Percentiles rank a stretch among this genome's conserved stretches.
phyloP scores from a whole-genome alignment of 306 rosid species.

The Cercis canadensis region DNA sequence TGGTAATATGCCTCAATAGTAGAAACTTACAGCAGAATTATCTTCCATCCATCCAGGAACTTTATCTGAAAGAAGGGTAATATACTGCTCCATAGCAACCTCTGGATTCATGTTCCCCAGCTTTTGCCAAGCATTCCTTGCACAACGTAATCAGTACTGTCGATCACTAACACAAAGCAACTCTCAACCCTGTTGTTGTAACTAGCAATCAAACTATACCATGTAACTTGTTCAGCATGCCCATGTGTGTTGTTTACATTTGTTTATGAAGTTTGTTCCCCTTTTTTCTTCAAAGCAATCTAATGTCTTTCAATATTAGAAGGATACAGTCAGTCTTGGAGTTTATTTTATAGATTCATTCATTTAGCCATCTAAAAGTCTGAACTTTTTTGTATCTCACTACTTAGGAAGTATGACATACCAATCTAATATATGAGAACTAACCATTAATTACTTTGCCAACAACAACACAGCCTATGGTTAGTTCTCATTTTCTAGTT shows the following conservation, averaged over 20 bases:
- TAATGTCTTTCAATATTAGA: not conserved
- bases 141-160: conserved; percentile 79
- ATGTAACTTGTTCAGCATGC: conserved; percentile 50
- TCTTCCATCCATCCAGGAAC: conserved; percentile 64
- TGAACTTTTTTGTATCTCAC: too few species aligned
- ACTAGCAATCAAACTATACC: conserved; percentile 77
- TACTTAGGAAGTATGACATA: too few species aligned
- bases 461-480: not conserved
- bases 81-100: conserved; percentile 76
- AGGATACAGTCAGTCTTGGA: too few species aligned
- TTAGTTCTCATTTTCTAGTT: too few species aligned
- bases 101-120: conserved; percentile 74
- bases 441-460: not conserved
- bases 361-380: too few species aligned
- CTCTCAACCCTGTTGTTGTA: conserved; percentile 73
- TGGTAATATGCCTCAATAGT: too few species aligned
- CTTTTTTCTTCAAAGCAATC: conserved; percentile 2
- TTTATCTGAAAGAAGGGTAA: conserved; percentile 60
- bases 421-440: conserved; percentile 14
- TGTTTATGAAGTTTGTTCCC: conserved; percentile 29
- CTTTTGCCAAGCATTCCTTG: conserved; percentile 86
- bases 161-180: too few species aligned
- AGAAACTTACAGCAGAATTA: too few species aligned
- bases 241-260: conserved; percentile 34
- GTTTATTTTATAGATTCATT: too few species aligned